Evolutionary conservation across 192 early-diverging fungal species (phyloP).

Genomic region (Geranomyces variabilis): DNA sequence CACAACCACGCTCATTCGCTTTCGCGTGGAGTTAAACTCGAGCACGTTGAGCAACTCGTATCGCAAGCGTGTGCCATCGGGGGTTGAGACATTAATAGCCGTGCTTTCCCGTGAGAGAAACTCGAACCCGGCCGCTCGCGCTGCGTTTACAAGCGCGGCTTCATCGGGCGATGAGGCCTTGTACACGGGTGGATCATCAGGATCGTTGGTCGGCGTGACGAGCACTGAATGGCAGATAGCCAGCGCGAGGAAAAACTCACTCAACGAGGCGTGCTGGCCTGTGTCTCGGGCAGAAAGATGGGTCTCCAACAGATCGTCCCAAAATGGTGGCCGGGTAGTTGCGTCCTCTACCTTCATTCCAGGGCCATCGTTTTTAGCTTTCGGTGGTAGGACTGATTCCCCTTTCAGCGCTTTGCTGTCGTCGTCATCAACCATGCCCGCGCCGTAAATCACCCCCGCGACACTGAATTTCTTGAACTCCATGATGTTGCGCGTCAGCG

Average conservation of each 20-base stretch:
- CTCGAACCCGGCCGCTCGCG: conserved; percentile 79
- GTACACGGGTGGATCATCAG: conserved; percentile 57
- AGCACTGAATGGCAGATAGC: conserved; percentile 91
- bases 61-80: conserved; percentile 33
- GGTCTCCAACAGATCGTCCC: conserved; percentile 50
- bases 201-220: conserved; percentile 59
- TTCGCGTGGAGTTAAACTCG: conserved; percentile 93
- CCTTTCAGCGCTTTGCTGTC: conserved; percentile 12
- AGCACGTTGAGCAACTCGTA: conserved; percentile 57
- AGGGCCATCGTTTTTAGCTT: conserved; percentile 63
- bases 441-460: conserved; percentile 81
- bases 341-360: conserved; percentile 48
- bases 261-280: conserved; percentile 57
- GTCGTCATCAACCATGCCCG: conserved; percentile 37
- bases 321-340: conserved; percentile 66
- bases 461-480: conserved; percentile 91
- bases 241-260: conserved; percentile 79
- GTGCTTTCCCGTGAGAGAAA: conserved; percentile 78
- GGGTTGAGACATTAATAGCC: conserved; percentile 74
- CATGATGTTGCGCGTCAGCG: conserved; percentile 96
- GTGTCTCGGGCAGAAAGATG: conserved; percentile 53
- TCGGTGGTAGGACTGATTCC: too few relatives aligned
- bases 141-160: conserved; percentile 85
- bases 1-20: conserved; percentile 94
- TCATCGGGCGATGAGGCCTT: conserved; percentile 96